A percentile compares a stretch with the other conserved stretches of the same genome.
Evolutionary conservation across 768 basidiomycete genomes (phyloP).

Genomic region (Peribolospora baueri): DNA sequence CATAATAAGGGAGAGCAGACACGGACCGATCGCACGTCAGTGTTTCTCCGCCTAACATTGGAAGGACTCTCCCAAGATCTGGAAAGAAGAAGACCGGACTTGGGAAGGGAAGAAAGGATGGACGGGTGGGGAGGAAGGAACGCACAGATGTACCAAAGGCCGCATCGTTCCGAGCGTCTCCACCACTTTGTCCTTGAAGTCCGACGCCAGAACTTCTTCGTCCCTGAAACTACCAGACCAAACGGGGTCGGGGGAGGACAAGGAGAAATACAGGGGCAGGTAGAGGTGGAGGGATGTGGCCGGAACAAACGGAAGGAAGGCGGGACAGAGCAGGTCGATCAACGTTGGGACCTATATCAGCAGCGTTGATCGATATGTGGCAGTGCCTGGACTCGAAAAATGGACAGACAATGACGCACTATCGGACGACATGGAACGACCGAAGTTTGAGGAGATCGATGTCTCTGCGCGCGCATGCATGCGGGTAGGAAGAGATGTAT

Average conservation of each 20-base stretch:
- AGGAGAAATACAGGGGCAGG: background rate
- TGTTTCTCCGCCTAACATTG: conserved; percentile 5
- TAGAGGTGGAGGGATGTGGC: background rate
- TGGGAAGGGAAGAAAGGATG: background rate
- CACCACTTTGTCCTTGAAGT: conserved; percentile 41
- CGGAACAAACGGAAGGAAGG: too few species aligned
- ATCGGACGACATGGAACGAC: conserved; percentile 41
- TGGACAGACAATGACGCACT: conserved; percentile 23
- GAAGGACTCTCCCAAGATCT: conserved; percentile 10
- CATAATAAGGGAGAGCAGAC: background rate
- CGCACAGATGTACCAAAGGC: conserved; percentile 42
- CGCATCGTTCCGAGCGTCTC: conserved; percentile 31
- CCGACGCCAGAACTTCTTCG: conserved; percentile 38
- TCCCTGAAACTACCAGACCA: conserved; percentile 38
- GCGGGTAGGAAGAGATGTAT: too few species aligned
- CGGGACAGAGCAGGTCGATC: too few species aligned
- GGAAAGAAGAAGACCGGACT: background rate
- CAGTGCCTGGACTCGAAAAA: too few species aligned
- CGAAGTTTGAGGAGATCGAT: conserved; percentile 78
- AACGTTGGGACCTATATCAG: too few species aligned
- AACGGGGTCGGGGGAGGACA: conserved; percentile 5
- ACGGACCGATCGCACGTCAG: conserved; percentile 1
- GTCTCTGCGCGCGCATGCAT: conserved; percentile 28
- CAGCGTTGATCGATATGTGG: too few species aligned
- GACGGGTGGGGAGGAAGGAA: background rate